Base-by-base conservation (phyloP, 2,329 filamentous ascomycete species). In the Neonectria hederae region DNA sequence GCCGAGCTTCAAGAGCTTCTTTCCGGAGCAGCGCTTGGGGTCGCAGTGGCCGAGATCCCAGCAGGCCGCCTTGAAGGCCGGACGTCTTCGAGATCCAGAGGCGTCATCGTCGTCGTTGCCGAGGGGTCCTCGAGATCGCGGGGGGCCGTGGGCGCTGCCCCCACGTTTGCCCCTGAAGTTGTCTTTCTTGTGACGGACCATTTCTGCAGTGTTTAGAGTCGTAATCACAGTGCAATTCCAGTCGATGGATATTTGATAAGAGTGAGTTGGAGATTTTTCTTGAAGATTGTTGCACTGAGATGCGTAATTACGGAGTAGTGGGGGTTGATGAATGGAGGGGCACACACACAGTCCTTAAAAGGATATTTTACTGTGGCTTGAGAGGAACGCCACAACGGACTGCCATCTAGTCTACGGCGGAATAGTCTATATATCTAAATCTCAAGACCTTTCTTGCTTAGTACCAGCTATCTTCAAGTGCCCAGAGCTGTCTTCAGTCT, bases 41-140 rank as follows among this genome's bases (percentile, higher is more conserved):
- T 99, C 96, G 83, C 96, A 99, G 82, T 99, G 96, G 66, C 94
- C 95, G 35, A 99, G 86, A 76, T 99, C 96, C 96, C 96, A 99
- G 79, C 95, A 97, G 63, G 95, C 96, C 53, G 96, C 95, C 81
- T 97, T 97, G 86, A 94, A 97, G 22, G 82, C 75, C 42, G 81
- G 89, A 68, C 73, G 86, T 59, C 73, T 86, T 59, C 73, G 63
- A 51, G 71, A 54, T 35, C 64, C 57, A 58, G 72, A 71, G 58
- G 83, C 78, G 65, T 80, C 72, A 69, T 78, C 77, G 67, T 67
- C 68, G 46, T 80, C 71, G 69, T 77, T 83, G 69, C 84, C 85
- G 64, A 84, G 84, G 59, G 84, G 83, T 67, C 84, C 82, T 69
- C 73, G 68, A 45, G 61, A 35, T 68, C 88, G 84, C 65, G 89